phyloP scores from a whole-genome alignment of 2,329 filamentous ascomycete species.

The Botrytis pseudocinerea region DNA sequence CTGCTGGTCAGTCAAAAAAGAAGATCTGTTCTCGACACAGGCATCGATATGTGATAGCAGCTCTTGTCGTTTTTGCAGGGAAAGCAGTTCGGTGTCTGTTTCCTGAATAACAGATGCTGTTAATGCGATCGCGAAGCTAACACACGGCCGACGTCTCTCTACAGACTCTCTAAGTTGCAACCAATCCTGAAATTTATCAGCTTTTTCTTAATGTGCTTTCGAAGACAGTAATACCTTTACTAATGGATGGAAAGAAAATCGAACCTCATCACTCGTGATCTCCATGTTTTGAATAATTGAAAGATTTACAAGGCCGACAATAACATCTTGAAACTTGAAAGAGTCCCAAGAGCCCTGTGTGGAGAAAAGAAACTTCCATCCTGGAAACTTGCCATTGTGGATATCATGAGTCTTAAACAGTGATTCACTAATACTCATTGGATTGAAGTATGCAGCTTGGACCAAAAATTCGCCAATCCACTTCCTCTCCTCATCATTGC shows the following conservation, averaged over 20 bases:
- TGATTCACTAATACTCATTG: conserved; percentile 18
- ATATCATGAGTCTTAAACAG: conserved; percentile 8
- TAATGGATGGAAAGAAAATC: conserved; percentile 33
- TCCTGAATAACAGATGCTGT: conserved; percentile 9
- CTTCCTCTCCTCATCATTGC: conserved; percentile 12
- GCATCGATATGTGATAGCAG: conserved; percentile 18
- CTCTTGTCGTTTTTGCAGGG: conserved; percentile 13
- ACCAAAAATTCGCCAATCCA: conserved; percentile 28
- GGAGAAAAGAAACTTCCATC: conserved; percentile 11
- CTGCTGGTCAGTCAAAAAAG: conserved; percentile 10
- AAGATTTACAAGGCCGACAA: conserved; percentile 28
- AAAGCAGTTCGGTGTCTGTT: conserved; percentile 3
- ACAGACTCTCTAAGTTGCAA: conserved; percentile 3
- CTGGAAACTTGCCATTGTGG: neutral
- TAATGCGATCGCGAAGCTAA: neutral
- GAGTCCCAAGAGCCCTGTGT: conserved; percentile 29
- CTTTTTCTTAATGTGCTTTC: neutral
- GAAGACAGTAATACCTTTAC: conserved; percentile 27
- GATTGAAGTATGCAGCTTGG: conserved; percentile 33
- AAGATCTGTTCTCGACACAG: conserved; percentile 10
- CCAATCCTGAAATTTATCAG: conserved; percentile 10
- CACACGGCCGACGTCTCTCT: neutral
- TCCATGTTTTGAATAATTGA: conserved; percentile 31
- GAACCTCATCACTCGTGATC: conserved; percentile 8
- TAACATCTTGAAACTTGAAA: conserved; percentile 27